phyloP scores from a whole-genome alignment of 73 alveolate species.

The Tetrahymena thermophila region DNA sequence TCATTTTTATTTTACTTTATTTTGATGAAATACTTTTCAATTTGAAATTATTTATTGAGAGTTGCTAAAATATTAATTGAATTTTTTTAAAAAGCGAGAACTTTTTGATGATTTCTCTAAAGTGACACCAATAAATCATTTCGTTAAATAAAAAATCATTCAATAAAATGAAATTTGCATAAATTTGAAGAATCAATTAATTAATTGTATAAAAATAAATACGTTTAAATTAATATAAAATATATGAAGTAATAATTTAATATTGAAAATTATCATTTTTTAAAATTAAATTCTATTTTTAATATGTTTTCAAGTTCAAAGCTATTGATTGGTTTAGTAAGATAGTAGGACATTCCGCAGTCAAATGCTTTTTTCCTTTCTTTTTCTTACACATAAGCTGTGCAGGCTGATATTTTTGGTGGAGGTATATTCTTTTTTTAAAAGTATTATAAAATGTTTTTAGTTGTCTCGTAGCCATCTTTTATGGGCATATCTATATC shows the following conservation, averaged over 20 bases:
- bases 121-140: too few relatives aligned
- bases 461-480: conserved; percentile 39
- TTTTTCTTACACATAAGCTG: not conserved
- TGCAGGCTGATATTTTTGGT: not conserved
- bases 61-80: too few relatives aligned
- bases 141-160: too few relatives aligned
- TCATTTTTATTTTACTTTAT: too few relatives aligned
- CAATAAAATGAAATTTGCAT: too few relatives aligned
- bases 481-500: conserved; percentile 41
- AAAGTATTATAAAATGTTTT: not conserved
- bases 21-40: too few relatives aligned
- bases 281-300: not conserved
- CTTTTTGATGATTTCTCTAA: too few relatives aligned
- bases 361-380: not conserved
- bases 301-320: not conserved
- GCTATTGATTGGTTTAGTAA: not conserved
- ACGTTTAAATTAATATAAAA: too few relatives aligned
- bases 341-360: not conserved
- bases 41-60: too few relatives aligned
- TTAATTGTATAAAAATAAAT: too few relatives aligned
- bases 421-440: not conserved
- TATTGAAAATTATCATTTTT: not conserved
- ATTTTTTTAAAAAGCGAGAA: too few relatives aligned
- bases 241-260: not conserved
- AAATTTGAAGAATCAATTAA: too few relatives aligned